Base-by-base conservation (phyloP, 768 basidiomycete species). In the Rhodotorula paludigena region DNA sequence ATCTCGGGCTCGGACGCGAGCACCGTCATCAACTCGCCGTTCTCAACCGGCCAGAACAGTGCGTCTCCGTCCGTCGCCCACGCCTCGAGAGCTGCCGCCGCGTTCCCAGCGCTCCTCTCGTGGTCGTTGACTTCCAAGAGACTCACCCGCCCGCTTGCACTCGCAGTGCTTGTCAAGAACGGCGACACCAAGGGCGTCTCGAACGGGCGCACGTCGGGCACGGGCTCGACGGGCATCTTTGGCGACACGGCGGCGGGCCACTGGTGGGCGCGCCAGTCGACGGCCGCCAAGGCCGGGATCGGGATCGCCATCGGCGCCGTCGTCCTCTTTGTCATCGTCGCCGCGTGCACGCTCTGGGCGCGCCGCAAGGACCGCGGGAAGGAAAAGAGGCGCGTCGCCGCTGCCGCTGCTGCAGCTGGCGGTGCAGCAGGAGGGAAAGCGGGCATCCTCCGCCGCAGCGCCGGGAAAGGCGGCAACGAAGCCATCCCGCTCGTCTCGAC, bases 31-130 rank as follows among this genome's bases (percentile, higher is more conserved):
- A 68, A 68, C 60, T 56, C 52, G 15, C 60, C 66, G 4, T 65
- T 62, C 59, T 63, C 60, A 35, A 72, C 71, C 10, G 71, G 71
- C 1, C 60, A 63, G 41, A 65, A 72, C 60, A 72, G 66, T 68
- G 49, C 42, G 61, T 62, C 48, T 8, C 28, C n/a, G 10, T 5
- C 21, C 3, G 7, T 30, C 20, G 2, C n/a, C 25, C 8, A 5
- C 10, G 10, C 18, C 14, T 47, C 44, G 15, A n/a, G 10, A 16
- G 10, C n/a, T 5, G 38, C 25, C 45, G 25, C 47, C 35, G n/a
- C 11, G 10, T 36, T 9, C 23, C 32, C 28, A 3, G 10, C 59
- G 1, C 32, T 44, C 25, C 35, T 39, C 3, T 16, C 16, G 14
- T 20, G 12, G 15, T 16, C 32, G 7, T 32, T 5, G 38, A 14